These are phyloP conservation scores for Shiraia bambusicola DNA, from an alignment of 2,329 filamentous ascomycete genomes.

Conservation along the genomic window DNA sequence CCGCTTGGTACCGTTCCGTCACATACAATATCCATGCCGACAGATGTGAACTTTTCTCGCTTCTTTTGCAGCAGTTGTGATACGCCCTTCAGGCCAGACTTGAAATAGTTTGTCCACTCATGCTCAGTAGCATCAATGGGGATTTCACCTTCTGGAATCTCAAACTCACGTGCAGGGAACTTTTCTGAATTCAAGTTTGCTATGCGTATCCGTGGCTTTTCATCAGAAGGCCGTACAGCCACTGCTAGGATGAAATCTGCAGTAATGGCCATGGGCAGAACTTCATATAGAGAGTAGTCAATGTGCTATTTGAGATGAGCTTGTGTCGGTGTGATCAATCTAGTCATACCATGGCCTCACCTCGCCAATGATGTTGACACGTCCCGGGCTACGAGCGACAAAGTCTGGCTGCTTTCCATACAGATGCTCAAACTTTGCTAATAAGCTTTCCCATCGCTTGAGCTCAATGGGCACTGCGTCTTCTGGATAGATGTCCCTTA, in stretches of 20 bases:
- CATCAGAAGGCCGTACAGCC: constrained; percentile 55
- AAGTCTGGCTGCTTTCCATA: constrained; percentile 76
- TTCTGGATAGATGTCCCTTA: constrained; percentile 80
- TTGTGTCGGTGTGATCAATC: background rate
- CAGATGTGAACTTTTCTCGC: constrained; percentile 66
- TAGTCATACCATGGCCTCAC: constrained; percentile 24
- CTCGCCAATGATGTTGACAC: constrained; percentile 98
- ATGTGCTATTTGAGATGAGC: constrained; percentile 65
- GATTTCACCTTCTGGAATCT: constrained; percentile 61
- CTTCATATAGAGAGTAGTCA: constrained; percentile 95
- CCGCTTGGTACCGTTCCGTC: constrained; percentile 91
- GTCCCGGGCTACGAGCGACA: constrained; percentile 84
- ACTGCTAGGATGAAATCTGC: constrained; percentile 90
- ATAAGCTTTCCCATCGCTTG: constrained; percentile 72
- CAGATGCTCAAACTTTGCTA: constrained; percentile 67
- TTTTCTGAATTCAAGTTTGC: constrained; percentile 75
- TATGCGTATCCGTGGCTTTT: constrained; percentile 67
- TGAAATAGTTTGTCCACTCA: constrained; percentile 99
- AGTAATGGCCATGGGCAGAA: constrained; percentile 92
- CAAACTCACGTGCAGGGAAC: constrained; percentile 75
- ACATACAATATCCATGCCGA: constrained; percentile 83
- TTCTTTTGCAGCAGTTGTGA: constrained; percentile 71
- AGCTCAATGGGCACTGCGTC: constrained; percentile 68
- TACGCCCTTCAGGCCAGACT: constrained; percentile 82
- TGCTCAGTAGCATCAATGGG: constrained; percentile 78